A percentile compares a stretch with the other conserved stretches of the same genome.
phyloP scores from a whole-genome alignment of 345 rosid genomes.

The Erucastrum elatum region DNA sequence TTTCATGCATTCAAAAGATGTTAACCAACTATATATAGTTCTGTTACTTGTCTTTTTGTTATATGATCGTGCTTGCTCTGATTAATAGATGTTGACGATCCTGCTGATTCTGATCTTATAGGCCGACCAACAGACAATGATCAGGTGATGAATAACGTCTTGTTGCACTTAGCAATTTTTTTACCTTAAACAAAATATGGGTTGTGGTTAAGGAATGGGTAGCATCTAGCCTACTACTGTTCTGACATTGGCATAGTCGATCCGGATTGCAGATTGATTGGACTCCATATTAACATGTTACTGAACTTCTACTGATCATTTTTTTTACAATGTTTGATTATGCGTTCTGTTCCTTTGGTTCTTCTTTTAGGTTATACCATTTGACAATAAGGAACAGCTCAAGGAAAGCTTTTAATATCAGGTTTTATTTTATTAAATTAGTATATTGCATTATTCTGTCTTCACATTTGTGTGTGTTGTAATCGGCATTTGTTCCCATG shows the following conservation, averaged over 20 bases:
- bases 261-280: conserved; percentile 95
- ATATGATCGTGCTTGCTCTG: no score
- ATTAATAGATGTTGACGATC: no score
- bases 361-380: conserved; percentile 83
- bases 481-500: conserved; percentile 18
- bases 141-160: conserved; percentile 54
- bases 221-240: conserved; percentile 5
- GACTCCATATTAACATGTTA: conserved; percentile 63
- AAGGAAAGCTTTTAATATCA: conserved; percentile 98
- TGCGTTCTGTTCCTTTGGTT: conserved; percentile 9
- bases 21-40: no score
- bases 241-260: conserved; percentile 54
- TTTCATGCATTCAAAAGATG: no score
- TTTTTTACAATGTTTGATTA: neutral
- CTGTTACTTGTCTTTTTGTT: conserved; percentile 7
- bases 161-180: conserved; percentile 9
- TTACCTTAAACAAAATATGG: no score
- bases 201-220: no score
- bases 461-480: conserved; percentile 2
- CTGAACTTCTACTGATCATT: neutral
- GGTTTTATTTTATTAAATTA: conserved; percentile 37
- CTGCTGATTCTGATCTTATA: conserved; percentile 65
- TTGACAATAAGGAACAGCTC: conserved; percentile 95
- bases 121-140: conserved; percentile 97
- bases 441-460: neutral